Conservation (phyloP, 2,329 filamentous ascomycete species). For the Chaetothyriales sp. region DNA sequence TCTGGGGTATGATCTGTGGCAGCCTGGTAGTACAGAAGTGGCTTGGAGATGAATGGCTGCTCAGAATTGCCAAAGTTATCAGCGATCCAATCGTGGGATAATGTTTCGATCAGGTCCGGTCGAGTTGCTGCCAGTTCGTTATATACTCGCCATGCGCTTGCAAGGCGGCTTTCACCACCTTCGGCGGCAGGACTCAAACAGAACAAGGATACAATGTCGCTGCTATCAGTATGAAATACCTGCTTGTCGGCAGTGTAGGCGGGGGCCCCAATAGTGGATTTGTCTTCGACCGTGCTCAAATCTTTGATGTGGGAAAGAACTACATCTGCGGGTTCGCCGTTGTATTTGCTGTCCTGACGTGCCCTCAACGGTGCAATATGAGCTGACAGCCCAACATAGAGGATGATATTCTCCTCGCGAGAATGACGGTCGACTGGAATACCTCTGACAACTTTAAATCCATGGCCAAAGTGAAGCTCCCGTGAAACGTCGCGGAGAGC, state of each 20-base stretch:
- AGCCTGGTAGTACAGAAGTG: conserved; percentile 38
- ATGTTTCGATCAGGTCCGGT: conserved; percentile 40
- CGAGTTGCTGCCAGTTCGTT: conserved; percentile 40
- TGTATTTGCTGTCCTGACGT: conserved; percentile 28
- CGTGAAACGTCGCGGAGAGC: conserved; percentile 23
- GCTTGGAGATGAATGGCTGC: conserved; percentile 34
- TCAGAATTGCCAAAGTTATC: conserved; percentile 39
- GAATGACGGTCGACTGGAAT: conserved; percentile 26
- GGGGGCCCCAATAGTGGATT: conserved; percentile 29
- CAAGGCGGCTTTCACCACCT: conserved; percentile 41
- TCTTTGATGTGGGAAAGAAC: conserved; percentile 52
- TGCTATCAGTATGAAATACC: conserved; percentile 43
- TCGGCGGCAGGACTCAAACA: conserved; percentile 33
- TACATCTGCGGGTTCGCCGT: conserved; percentile 38
- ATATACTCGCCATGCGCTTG: conserved; percentile 41
- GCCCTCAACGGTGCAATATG: conserved; percentile 29
- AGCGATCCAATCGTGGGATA: conserved; percentile 36
- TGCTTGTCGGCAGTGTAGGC: conserved; percentile 41
- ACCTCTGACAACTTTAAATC: conserved; percentile 34
- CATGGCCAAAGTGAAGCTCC: conserved; percentile 28
- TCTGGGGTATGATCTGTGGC: conserved; percentile 35
- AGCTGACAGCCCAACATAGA: conserved; percentile 31
- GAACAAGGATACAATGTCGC: conserved; percentile 41
- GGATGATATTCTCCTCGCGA: conserved; percentile 27
- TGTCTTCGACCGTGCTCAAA: conserved; percentile 29